phyloP scores from a whole-genome alignment of 2,329 filamentous ascomycete species.

The Ceratocystis albifundus region DNA sequence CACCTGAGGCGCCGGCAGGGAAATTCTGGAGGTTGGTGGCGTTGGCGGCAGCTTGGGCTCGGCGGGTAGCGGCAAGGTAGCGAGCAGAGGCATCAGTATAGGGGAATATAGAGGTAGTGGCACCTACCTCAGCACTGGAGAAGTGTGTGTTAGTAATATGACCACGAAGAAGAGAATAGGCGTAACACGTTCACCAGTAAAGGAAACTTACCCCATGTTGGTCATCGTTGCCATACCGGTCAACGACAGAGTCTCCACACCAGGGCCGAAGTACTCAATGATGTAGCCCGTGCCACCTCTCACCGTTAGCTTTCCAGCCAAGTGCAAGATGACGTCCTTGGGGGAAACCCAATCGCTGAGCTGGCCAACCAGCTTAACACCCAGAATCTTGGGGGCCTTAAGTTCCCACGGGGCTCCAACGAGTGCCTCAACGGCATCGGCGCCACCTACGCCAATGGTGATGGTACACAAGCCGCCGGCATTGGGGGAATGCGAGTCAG shows the following conservation, averaged over 20 bases:
- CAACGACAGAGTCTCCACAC: slow-evolving; percentile 75
- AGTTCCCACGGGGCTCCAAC: slow-evolving; percentile 96
- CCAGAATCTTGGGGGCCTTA: slow-evolving; percentile 83
- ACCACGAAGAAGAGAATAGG: background rate
- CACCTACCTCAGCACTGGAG: slow-evolving; percentile 61
- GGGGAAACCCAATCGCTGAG: slow-evolving; percentile 85
- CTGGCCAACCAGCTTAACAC: slow-evolving; percentile 71
- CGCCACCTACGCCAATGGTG: slow-evolving; percentile 92
- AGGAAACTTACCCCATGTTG: slow-evolving; percentile 56
- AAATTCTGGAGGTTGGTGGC: slow-evolving; percentile 50
- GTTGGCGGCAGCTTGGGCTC: slow-evolving; percentile 50
- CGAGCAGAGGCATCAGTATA: slow-evolving; percentile 74
- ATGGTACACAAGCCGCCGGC: slow-evolving; percentile 89
- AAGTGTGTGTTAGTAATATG: background rate
- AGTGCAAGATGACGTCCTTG: slow-evolving; percentile 86
- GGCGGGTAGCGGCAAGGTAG: slow-evolving; percentile 75
- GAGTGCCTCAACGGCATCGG: slow-evolving; percentile 91
- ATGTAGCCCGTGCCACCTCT: slow-evolving; percentile 88
- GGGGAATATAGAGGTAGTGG: slow-evolving; percentile 92
- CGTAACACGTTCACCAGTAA: no score
- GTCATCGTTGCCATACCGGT: slow-evolving; percentile 89
- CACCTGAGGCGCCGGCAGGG: slow-evolving; percentile 36
- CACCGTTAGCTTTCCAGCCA: slow-evolving; percentile 84
- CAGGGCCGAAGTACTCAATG: slow-evolving; percentile 86
- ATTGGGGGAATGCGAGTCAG: slow-evolving; percentile 94